phyloP scores from a whole-genome alignment of 2,329 filamentous ascomycete genomes.

The Apiospora pterosperma region DNA sequence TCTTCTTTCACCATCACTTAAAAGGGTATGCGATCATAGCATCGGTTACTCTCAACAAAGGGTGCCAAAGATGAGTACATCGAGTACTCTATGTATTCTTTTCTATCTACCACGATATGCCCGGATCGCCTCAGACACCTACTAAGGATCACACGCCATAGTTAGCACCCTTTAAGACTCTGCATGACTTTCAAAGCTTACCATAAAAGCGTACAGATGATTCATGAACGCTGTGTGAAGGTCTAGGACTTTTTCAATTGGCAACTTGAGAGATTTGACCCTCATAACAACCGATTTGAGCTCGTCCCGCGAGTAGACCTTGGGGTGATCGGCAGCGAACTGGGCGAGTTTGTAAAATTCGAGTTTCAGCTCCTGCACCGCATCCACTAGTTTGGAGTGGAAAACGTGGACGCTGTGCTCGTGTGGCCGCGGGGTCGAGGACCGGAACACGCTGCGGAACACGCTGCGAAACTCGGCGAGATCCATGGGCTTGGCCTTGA shows the following conservation, averaged over 20 bases:
- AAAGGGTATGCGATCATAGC: too few relatives aligned
- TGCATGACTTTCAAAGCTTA: not conserved
- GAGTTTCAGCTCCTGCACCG: not conserved
- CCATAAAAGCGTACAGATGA: not conserved
- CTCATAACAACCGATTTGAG: not conserved
- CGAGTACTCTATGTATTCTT: too few relatives aligned
- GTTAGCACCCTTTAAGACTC: too few relatives aligned
- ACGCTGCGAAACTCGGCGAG: not conserved
- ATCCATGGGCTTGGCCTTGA: not conserved
- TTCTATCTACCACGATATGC: too few relatives aligned
- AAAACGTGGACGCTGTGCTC: not conserved
- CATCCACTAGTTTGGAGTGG: not conserved
- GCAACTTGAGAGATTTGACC: not conserved
- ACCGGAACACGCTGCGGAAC: not conserved
- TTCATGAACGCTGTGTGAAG: not conserved
- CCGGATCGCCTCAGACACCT: too few relatives aligned
- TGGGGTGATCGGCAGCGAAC: too few relatives aligned
- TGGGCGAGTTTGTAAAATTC: not conserved
- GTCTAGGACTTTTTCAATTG: not conserved
- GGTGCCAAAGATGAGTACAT: too few relatives aligned
- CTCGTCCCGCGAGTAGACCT: not conserved
- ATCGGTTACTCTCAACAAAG: too few relatives aligned
- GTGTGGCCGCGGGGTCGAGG: not conserved
- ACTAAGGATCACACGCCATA: too few relatives aligned
- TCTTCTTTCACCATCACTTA: too few relatives aligned